Evolutionary conservation across 2,329 filamentous ascomycete genomes (phyloP).

Genomic region (Claviceps lovelessii): DNA sequence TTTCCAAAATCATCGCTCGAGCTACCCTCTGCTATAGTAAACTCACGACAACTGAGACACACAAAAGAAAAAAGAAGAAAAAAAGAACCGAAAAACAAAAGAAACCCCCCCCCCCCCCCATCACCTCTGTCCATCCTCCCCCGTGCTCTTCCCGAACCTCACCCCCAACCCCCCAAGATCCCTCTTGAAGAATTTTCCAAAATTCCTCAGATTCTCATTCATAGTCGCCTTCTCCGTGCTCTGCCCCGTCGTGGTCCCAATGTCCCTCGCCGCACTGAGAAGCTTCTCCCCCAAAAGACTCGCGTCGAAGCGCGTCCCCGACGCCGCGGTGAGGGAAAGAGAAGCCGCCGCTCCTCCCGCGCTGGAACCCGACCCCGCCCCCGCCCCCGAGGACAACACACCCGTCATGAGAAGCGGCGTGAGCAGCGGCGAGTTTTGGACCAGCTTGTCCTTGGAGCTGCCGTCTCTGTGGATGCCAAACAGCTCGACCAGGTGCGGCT

Average conservation of each 20-base stretch:
- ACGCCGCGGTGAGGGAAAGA: conserved; percentile 17
- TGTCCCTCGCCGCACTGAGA: conserved; percentile 75
- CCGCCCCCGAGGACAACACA: conserved; percentile 15
- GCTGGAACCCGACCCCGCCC: conserved; percentile 20
- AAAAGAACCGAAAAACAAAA: too few species aligned
- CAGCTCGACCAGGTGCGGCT: conserved; percentile 69
- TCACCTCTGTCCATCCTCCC: conserved; percentile 14
- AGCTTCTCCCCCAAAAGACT: conserved; percentile 73
- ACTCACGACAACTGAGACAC: too few species aligned
- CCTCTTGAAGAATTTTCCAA: conserved; percentile 89
- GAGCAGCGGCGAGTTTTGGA: conserved; percentile 55
- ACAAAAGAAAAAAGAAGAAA: not conserved
- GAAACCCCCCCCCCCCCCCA: too few species aligned
- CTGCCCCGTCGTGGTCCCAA: conserved; percentile 43
- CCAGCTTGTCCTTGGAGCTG: conserved; percentile 54
- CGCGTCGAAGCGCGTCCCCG: conserved; percentile 56
- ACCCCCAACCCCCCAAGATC: conserved; percentile 67
- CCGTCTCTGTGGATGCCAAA: conserved; percentile 71
- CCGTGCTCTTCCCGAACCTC: conserved; percentile 52
- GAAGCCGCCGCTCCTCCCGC: conserved; percentile 22
- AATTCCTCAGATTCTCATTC: conserved; percentile 87
- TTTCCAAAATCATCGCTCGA: not conserved
- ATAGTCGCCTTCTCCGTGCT: conserved; percentile 52
- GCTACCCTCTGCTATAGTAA: not conserved
- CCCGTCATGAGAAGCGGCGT: conserved; percentile 45